phyloP scores from a whole-genome alignment of 129 eudicot species.

The Heracleum sosnowskyi region DNA sequence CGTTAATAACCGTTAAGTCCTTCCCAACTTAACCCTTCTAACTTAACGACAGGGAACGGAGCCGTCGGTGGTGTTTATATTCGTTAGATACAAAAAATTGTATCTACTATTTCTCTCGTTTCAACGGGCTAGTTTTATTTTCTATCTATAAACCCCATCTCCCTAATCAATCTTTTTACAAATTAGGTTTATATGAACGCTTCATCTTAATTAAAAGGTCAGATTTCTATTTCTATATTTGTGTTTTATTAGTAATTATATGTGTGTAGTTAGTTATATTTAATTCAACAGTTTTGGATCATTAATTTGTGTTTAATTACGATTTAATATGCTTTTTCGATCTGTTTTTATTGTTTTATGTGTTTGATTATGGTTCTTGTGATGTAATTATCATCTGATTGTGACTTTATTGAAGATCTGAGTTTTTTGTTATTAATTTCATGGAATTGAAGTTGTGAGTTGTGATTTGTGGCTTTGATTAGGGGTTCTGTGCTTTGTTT shows the following conservation, averaged over 20 bases:
- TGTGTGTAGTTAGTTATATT: slow-evolving; percentile 8
- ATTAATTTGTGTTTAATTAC: slow-evolving; percentile 9
- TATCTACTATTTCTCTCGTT: slow-evolving; percentile 15
- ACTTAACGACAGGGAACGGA: slow-evolving; percentile 50
- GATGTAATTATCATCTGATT: slow-evolving; percentile 9
- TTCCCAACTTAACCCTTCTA: neutral
- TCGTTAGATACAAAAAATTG: slow-evolving; percentile 71
- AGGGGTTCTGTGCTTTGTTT: neutral
- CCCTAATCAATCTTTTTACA: slow-evolving; percentile 10
- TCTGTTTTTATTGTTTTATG: slow-evolving; percentile 10
- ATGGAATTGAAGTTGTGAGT: neutral
- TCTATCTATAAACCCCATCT: slow-evolving; percentile 18
- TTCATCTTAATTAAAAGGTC: slow-evolving; percentile 27
- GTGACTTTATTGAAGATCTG: neutral
- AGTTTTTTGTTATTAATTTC: neutral
- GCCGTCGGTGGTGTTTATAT: slow-evolving; percentile 49
- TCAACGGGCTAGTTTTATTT: slow-evolving; percentile 62
- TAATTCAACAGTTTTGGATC: slow-evolving; percentile 12
- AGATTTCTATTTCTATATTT: slow-evolving; percentile 10
- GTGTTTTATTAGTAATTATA: neutral
- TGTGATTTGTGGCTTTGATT: neutral
- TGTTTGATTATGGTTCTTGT: slow-evolving; percentile 5
- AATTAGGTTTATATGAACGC: slow-evolving; percentile 20
- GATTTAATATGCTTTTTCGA: slow-evolving; percentile 16
- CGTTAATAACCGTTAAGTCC: slow-evolving; percentile 47